Base-by-base conservation (phyloP, 164 flowering plant species). In the Magnolia officinalis region DNA sequence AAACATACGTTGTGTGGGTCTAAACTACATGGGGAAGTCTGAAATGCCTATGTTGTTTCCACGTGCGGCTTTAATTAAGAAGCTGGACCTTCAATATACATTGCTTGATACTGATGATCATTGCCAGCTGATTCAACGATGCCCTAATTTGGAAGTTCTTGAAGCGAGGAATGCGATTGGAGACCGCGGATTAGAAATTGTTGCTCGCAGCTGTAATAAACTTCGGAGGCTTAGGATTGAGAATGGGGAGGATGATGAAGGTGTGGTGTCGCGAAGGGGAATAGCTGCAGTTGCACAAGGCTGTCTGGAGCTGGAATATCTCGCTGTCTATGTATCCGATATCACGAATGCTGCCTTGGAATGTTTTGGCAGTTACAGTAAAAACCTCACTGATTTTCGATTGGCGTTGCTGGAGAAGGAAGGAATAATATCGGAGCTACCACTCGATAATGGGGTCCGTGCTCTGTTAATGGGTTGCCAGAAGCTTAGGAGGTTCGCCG, bases 181-280 rank as follows among this genome's bases (percentile, higher is more conserved):
- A 74, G 93, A 92, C 78, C 81, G 90, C 76, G 94, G 96, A 59
- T 74, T 92, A 71, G 94, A 92, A 82, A 81, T 85, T 78, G 86
- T 92, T 74, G 87, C 89, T 37, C 45, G 45, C 6, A 37, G 6
- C 6, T 37, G 45, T 37, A 37, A 37, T 37, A 37, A 37, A 37
- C 72, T 92, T 71, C 87, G 75, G 82, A 87, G 94, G 82, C 96
- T 92, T 68, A 84, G 96, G 71, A 88, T 92, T 78, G 97, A 95
- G 81, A 81, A 92, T 73, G 98, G 98, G 63, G 98, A 85, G 31
- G 98, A 95, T 82, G 98, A 93, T 50, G 89, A 86, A 69, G 98
- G 81, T 31, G 83, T 90, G 88, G 98, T 87, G 81, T 86, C 98
- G 3, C 98, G 92, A 51, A 86, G 87, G 80, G 98, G 98, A 74